Base-by-base conservation (phyloP, 2,329 filamentous ascomycete species). In the Ceratocystis cubensis region DNA sequence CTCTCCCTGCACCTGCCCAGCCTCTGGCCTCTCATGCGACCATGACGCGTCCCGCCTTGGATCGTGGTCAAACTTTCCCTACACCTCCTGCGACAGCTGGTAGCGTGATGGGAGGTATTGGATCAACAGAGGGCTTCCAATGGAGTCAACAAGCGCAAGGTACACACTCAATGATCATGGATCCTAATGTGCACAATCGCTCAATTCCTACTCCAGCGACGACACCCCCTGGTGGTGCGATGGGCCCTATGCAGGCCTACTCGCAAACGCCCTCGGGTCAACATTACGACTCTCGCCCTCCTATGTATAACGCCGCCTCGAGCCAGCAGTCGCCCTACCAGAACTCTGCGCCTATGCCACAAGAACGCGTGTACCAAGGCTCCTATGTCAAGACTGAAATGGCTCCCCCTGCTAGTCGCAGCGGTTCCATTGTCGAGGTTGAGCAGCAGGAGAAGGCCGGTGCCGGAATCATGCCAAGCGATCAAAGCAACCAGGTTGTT, bases 71-170 rank as follows among this genome's bases (percentile, higher is more conserved):
- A 75, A 96, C 91, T 1, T 96, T 96, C 76, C 92, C 93, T 2
- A 96, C 93, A 2, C 93, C 93, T 45, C 92, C 93, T 1, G 90
- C 92, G 0, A 96, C 90, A 74, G 89, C 91, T n/a, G 94, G 91
- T 0, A 90, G 91, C 75, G 84, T 95, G 59, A 91, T 86, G 76
- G 81, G 78, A 78, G 77, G 83, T 69, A 90, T 96, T 81, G 85
- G 86, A 59, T 83, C 83, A 70, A 86, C 88, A 48, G 88, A 90
- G 44, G 88, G 83, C 50, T 96, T 93, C 75, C 88, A 92, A 73
- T 96, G 92, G 89, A 81, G 77, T 44, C 64, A 61, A 30, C 79
- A 80, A 67, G 83, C 75, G 64, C 84, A 86, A 73, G 80, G 81
- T 73, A 78, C 81, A 63, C 89, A 90, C 76, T 82, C 88, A 63